Percentiles rank a stretch among this genome's conserved stretches.
Conservation (phyloP, 2,329 filamentous ascomycete species). For the Pseudocercospora fuligena region DNA sequence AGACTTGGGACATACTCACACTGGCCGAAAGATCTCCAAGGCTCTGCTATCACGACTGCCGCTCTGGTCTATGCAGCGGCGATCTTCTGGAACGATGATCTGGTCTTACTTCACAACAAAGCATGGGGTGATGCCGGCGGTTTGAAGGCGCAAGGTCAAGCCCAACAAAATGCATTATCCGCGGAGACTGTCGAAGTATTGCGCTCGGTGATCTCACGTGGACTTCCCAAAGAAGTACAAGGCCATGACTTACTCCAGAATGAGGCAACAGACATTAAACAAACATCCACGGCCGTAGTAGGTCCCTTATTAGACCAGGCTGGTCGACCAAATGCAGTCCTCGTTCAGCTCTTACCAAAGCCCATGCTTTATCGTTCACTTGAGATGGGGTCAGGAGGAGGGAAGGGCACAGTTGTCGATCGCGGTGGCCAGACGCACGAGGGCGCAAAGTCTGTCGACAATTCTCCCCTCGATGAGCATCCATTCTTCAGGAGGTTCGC, state of each 20-base stretch:
- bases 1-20: conserved; percentile 40
- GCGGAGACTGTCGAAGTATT: conserved; percentile 44
- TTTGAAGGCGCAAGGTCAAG: conserved; percentile 39
- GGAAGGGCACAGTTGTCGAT: conserved; percentile 9
- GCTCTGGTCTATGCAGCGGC: conserved; percentile 49
- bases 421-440: conserved; percentile 3
- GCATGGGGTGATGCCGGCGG: conserved; percentile 46
- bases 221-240: conserved; percentile 28
- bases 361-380: conserved; percentile 24
- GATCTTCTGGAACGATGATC: conserved; percentile 49
- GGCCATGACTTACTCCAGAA: conserved; percentile 27
- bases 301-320: conserved; percentile 31
- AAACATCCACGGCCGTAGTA: conserved; percentile 29
- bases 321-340: conserved; percentile 21
- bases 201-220: conserved; percentile 38
- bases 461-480: conserved; percentile 43
- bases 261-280: conserved; percentile 3
- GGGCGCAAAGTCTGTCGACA: conserved; percentile 20
- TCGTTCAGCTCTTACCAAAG: conserved; percentile 32
- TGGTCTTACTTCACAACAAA: conserved; percentile 48
- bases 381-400: conserved; percentile 10
- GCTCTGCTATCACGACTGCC: conserved; percentile 40
- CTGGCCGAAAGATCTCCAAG: conserved; percentile 43
- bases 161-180: conserved; percentile 40
- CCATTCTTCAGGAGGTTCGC: not conserved